These are phyloP conservation scores for Boletus sp. DNA, from an alignment of 768 basidiomycete genomes.

Conservation along the genomic window DNA sequence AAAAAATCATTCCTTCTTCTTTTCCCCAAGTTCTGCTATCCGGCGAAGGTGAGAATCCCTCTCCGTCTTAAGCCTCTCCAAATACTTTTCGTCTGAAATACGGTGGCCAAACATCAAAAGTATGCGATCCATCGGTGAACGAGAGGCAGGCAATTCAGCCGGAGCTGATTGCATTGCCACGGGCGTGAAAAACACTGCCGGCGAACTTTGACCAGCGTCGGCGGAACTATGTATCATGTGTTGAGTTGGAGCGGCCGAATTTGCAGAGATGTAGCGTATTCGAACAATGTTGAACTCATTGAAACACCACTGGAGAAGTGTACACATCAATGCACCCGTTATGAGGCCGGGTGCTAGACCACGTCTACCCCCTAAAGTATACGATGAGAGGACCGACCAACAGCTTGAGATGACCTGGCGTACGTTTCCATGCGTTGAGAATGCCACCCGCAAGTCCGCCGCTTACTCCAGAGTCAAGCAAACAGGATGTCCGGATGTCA, in stretches of 20 bases:
- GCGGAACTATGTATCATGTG: neutral
- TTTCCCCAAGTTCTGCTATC: conserved; percentile 52
- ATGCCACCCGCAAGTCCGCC: conserved; percentile 67
- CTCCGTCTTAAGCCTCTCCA: conserved; percentile 54
- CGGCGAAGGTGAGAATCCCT: conserved; percentile 51
- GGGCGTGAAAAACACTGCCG: neutral
- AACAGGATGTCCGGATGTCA: conserved; percentile 54
- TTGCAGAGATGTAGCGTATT: conserved; percentile 51
- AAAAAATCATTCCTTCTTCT: conserved; percentile 29
- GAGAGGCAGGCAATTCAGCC: neutral
- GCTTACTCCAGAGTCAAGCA: conserved; percentile 71
- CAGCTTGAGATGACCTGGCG: neutral
- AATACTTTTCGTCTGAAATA: conserved; percentile 72
- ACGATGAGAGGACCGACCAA: conserved; percentile 3
- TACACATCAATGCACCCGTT: conserved; percentile 56
- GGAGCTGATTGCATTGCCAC: conserved; percentile 15
- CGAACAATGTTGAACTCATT: conserved; percentile 67
- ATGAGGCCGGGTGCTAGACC: conserved; percentile 58
- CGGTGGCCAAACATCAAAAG: conserved; percentile 32
- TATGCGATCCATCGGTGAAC: conserved; percentile 37
- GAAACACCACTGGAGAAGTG: conserved; percentile 60
- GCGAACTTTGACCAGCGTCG: neutral
- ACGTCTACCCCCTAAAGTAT: conserved; percentile 51
- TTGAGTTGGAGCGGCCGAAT: conserved; percentile 1
- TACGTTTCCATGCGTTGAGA: conserved; percentile 58